phyloP scores from a whole-genome alignment of 129 eudicot genomes.

The Flaveria ramosissima region DNA sequence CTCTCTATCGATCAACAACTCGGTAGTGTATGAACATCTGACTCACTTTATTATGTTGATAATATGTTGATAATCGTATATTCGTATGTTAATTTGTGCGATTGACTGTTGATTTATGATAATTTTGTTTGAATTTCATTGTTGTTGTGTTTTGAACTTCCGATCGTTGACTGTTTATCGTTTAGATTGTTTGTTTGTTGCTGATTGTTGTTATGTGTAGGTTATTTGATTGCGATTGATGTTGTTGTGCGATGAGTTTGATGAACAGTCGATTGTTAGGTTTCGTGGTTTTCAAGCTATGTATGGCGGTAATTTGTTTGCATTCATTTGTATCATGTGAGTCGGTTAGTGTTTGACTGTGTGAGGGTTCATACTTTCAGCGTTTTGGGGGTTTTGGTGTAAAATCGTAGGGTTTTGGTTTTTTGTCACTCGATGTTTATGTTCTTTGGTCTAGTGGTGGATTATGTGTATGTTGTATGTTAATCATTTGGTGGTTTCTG shows the following conservation, averaged over 20 bases:
- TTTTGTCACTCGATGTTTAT: not conserved
- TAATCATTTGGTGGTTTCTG: not conserved
- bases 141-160: not conserved
- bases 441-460: not conserved
- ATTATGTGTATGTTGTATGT: conserved; percentile 7
- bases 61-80: not conserved
- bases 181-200: conserved; percentile 14
- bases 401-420: conserved; percentile 15
- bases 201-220: not conserved
- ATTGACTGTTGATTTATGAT: not conserved
- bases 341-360: conserved; percentile 8
- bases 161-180: conserved; percentile 5
- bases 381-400: conserved; percentile 16
- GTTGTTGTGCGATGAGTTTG: conserved; percentile 15
- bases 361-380: conserved; percentile 24
- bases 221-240: conserved; percentile 21
- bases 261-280: conserved; percentile 23
- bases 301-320: conserved; percentile 22
- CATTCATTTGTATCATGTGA: conserved; percentile 40
- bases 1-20: conserved; percentile 44
- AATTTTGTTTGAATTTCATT: not conserved
- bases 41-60: not conserved
- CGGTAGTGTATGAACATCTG: conserved; percentile 48
- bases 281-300: conserved; percentile 33
- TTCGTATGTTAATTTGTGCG: not conserved